Base-by-base conservation (phyloP, 2,329 filamentous ascomycete genomes). In the Curvularia hawaiiensis region DNA sequence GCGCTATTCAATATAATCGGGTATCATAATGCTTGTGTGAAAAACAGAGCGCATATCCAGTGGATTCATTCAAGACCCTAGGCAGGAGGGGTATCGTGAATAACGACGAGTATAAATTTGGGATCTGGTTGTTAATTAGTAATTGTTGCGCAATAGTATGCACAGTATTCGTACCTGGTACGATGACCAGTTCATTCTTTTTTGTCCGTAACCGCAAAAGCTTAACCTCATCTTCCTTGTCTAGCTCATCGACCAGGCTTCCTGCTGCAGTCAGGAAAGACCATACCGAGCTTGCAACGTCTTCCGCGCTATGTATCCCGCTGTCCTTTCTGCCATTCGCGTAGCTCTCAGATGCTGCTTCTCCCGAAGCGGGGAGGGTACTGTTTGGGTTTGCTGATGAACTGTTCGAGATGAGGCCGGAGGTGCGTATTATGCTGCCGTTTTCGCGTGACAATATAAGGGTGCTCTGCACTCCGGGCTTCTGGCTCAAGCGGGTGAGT, bases 111-210 rank as follows among this genome's bases (percentile, higher is more conserved):
- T 46, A 95, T 80, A 76, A 90, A 96, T 70, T 91, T 92, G 40
- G 84, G 71, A 74, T 94, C 91, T 75, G 56, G 26, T 16, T 38
- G 22, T 60, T 40, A 1, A 40, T 72, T 58, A 75, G 65, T 52
- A 9, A 11, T 20, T 45, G 20, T 18, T 40, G 22, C 12, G 30
- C 16, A 30, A n/a, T 22, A 28, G 26, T 28, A 38, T 16, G 24
- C 20, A 6, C 31, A 9, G 12, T 43, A 24, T 30, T 56, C 75
- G 46, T 73, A 83, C 81, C 81, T 52, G 90, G 90, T 20, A 94
- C 89, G 69, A 95, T 91, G 58, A 95, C 89, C 61, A 95, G 79
- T 75, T 96, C 91, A 67, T 92, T 90, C 75, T 90, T 92, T 80
- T 88, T 92, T n/a, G 90, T 94, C 63, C 91, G 84, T 63, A 96